A percentile compares a stretch with the other conserved stretches of the same genome.
Conservation (phyloP, 352 stramenopile species). For the Aphanomyces euteiches region DNA sequence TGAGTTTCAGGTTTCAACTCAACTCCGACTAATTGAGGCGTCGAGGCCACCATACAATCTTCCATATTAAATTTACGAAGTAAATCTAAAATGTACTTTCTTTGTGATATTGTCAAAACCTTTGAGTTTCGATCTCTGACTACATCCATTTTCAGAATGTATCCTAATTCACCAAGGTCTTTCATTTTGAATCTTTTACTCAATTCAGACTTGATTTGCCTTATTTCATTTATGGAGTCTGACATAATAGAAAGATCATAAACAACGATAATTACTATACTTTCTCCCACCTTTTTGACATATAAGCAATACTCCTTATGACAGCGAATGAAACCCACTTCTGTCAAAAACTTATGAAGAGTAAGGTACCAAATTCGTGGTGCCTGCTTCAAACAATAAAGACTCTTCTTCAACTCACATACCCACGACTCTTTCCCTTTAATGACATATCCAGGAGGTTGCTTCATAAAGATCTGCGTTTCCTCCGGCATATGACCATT, state of each 20-base stretch:
- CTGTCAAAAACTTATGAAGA: not conserved
- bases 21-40: too few species aligned
- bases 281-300: constrained; percentile 2
- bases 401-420: not conserved
- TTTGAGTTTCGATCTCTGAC: not conserved
- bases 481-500: not conserved
- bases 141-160: constrained; percentile 34
- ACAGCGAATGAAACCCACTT: not conserved
- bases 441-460: constrained; percentile 3
- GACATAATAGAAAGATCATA: too few species aligned
- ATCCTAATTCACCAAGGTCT: constrained; percentile 6
- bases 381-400: not conserved
- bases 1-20: too few species aligned
- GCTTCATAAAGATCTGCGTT: not conserved
- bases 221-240: constrained; percentile 16
- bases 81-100: too few species aligned
- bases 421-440: not conserved
- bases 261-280: not conserved
- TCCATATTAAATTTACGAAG: too few species aligned
- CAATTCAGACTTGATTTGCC: constrained; percentile 31
- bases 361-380: not conserved
- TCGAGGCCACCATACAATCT: too few species aligned
- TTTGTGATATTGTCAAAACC: not conserved
- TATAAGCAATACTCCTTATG: not conserved
- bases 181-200: constrained; percentile 40